Percentiles rank a stretch among this genome's conserved stretches.
Evolutionary conservation across 1,284 basidiomycete genomes (phyloP).

Genomic region (Moesziomyces parantarcticus): DNA sequence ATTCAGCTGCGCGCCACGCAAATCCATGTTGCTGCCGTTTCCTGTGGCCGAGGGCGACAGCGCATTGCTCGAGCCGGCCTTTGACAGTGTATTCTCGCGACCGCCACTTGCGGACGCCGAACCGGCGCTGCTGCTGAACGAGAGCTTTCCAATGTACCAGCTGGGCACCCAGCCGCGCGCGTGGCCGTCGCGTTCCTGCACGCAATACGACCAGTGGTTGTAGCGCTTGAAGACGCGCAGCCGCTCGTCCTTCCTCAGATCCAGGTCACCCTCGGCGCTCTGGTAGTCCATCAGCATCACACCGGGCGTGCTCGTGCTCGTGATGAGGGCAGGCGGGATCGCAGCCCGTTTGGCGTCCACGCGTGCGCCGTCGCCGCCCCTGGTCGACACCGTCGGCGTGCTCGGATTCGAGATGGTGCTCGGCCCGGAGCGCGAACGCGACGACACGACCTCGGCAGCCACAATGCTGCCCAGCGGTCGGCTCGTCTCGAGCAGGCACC

Average conservation of each 20-base stretch:
- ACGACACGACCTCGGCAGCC: constrained; percentile 12
- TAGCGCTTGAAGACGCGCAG: constrained; percentile 93
- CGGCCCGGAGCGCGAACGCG: constrained; percentile 12
- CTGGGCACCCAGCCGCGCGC: constrained; percentile 65
- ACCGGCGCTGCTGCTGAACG: constrained; percentile 7
- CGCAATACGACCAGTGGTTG: constrained; percentile 89
- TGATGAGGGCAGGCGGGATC: constrained; percentile 85
- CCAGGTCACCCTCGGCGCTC: constrained; percentile 83
- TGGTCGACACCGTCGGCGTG: constrained; percentile 35
- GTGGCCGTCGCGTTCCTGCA: constrained; percentile 59
- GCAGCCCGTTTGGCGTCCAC: constrained; percentile 69
- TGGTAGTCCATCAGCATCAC: constrained; percentile 94
- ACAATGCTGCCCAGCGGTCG: constrained; percentile 67
- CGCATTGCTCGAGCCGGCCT: constrained; percentile 15
- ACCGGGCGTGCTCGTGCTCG: constrained; percentile 92
- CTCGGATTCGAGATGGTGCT: constrained; percentile 39
- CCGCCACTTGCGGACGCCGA: constrained; percentile 2
- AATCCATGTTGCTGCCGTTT: constrained; percentile 4
- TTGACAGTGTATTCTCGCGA: constrained; percentile 4
- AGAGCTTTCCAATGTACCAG: constrained; percentile 61
- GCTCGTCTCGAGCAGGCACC: constrained; percentile 89
- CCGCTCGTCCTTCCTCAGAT: constrained; percentile 84
- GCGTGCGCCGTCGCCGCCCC: constrained; percentile 1
- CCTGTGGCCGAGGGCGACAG: constrained; percentile 2
- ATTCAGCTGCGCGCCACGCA: constrained; percentile 2